Base-by-base conservation (phyloP, 2,329 filamentous ascomycete genomes). In the Aspergillus quadricinctus region DNA sequence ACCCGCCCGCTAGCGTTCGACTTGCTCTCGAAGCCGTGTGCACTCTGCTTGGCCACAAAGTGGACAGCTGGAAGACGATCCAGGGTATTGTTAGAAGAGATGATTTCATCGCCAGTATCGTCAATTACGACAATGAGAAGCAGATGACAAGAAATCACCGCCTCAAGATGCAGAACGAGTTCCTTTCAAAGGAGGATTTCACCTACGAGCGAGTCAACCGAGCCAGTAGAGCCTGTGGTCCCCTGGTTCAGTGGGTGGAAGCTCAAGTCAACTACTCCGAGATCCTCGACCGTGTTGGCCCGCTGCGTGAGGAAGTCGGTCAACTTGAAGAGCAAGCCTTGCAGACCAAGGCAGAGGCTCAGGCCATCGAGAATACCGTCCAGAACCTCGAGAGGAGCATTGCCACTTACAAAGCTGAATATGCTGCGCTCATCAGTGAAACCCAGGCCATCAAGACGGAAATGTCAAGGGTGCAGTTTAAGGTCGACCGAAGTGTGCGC, bases 221-320 rank as follows among this genome's bases (percentile, higher is more conserved):
- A 66, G 94, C 94, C 59, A 96, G 90, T 77, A 97, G 94, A 78
- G 94, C 94, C 49, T 99, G 94, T 74, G 95, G 94, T 68, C 95
- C 94, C 27, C 82, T 99, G 14, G 93, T 99, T 19, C 92, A 97
- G 71, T 99, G 94, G 94, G 93, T 96, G 3, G 84, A 90, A 72
- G 95, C 94, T 21, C 94, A 99, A 76, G 94, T 99, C 70, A 92
- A 90, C 69, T 99, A 96, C 75, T 96, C 93, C n/a, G 92, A 94
- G 63, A 99, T 99, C 66, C 79, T 99, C 61, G 92, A 97, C 70
- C 87, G 91, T 40, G 92, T 99, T 57, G 95, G 93, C 1, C 94
- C 94, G 25, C 80, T 99, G 55, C 88, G 93, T 70, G 88, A 93
- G 50, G 94, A 99, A 74, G 93, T 99, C 48, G 83, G 84, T 25